phyloP scores from a whole-genome alignment of 768 basidiomycete species.

The Kwoniella mangroviensis region DNA sequence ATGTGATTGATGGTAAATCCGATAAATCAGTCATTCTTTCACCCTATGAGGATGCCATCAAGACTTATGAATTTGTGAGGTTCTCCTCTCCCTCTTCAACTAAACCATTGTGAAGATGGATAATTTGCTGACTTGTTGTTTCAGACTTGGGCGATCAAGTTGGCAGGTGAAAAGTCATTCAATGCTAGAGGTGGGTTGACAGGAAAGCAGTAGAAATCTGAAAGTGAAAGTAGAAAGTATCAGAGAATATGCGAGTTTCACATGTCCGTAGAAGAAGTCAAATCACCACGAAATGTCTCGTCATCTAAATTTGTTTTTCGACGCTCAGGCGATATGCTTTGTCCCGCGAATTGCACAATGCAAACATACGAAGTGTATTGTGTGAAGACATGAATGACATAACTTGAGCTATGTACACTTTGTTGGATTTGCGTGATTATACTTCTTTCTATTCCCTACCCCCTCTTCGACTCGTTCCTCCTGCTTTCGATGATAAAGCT shows the following conservation, averaged over 20 bases:
- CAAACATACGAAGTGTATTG: neutral
- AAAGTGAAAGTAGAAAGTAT: neutral
- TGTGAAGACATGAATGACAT: conserved; percentile 3
- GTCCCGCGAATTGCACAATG: no score
- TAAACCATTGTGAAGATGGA: neutral
- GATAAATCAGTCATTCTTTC: conserved; percentile 30
- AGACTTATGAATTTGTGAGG: conserved; percentile 43
- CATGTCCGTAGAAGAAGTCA: no score
- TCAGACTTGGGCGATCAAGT: conserved; percentile 40
- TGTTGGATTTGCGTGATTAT: neutral
- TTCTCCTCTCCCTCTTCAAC: neutral
- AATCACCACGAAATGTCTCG: no score
- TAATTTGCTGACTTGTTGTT: neutral
- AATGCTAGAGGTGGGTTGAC: conserved; percentile 2
- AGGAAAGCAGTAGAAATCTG: neutral
- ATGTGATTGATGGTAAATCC: conserved; percentile 37
- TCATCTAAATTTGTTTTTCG: no score
- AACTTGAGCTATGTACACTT: conserved; percentile 7
- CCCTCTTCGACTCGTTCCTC: neutral
- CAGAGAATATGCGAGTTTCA: no score
- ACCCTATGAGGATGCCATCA: conserved; percentile 35
- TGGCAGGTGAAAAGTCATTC: conserved; percentile 27
- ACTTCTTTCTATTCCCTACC: neutral
- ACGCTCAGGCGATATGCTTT: no score
- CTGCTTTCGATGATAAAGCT: neutral